Percentiles rank a stretch among this genome's conserved stretches.
Conservation (phyloP, 1,139 yeast genomes). For the Suhomyces ambrosiae region DNA sequence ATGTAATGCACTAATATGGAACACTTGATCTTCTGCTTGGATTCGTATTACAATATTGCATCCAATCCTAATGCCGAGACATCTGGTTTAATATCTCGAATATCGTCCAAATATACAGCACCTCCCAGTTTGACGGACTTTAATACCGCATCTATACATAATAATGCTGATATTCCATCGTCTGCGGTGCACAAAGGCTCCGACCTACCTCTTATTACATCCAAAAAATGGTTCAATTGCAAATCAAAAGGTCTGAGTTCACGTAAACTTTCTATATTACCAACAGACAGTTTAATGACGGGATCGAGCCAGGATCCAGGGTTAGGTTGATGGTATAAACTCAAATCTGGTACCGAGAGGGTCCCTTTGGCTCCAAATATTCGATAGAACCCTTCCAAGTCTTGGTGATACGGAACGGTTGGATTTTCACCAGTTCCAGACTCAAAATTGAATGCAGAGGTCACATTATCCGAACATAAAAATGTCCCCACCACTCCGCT, state of each 20-base stretch:
- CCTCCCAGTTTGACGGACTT: constrained; percentile 21
- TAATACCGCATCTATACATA: constrained; percentile 25
- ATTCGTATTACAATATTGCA: no score
- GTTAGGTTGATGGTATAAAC: constrained; percentile 33
- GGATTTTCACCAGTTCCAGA: constrained; percentile 48
- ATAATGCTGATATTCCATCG: constrained; percentile 42
- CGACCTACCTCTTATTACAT: constrained; percentile 31
- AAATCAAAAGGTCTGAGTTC: constrained; percentile 34
- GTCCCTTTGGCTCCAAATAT: constrained; percentile 43
- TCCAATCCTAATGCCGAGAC: constrained; percentile 2
- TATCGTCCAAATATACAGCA: constrained; percentile 20
- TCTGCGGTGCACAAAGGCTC: constrained; percentile 39
- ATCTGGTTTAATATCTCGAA: constrained; percentile 16
- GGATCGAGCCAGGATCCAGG: constrained; percentile 26
- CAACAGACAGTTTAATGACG: constrained; percentile 17
- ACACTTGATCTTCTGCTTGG: no score
- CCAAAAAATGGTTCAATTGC: constrained; percentile 40
- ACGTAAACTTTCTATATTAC: constrained; percentile 16
- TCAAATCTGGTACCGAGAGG: constrained; percentile 40
- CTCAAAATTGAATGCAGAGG: constrained; percentile 44
- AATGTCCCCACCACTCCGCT: constrained; percentile 43
- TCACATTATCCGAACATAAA: constrained; percentile 42
- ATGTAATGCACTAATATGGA: no score
- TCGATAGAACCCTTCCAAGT: constrained; percentile 37
- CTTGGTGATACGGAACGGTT: constrained; percentile 32